Evolutionary conservation across 345 rosid genomes (phyloP).

Genomic region (Schrenkiella parvula): DNA sequence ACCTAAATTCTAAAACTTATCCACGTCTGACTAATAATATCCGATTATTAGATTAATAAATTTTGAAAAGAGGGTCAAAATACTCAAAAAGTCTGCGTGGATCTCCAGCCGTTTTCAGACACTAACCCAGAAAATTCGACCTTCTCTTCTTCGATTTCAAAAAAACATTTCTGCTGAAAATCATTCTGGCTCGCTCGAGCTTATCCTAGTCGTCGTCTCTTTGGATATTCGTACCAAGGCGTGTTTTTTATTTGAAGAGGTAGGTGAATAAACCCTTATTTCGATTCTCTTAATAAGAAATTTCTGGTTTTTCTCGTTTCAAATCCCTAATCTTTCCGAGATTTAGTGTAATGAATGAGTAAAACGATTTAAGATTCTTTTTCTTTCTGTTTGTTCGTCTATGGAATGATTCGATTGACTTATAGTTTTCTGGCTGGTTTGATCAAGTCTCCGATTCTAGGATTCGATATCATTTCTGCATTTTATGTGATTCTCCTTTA

Average conservation of each 20-base stretch:
- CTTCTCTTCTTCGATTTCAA: background rate
- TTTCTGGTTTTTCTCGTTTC: background rate
- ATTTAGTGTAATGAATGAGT: background rate
- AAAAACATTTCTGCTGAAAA: background rate
- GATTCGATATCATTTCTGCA: background rate
- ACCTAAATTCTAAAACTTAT: slow-evolving; percentile 19
- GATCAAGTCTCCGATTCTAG: slow-evolving; percentile 5
- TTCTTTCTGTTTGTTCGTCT: background rate
- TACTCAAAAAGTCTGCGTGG: slow-evolving; percentile 17
- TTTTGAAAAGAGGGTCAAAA: background rate
- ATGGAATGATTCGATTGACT: background rate
- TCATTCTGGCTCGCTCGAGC: background rate
- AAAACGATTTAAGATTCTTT: background rate
- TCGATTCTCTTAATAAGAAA: background rate
- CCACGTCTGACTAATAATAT: slow-evolving; percentile 17
- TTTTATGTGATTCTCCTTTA: background rate
- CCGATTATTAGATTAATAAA: background rate
- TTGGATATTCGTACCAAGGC: background rate
- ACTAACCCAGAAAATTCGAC: background rate
- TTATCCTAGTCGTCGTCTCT: background rate
- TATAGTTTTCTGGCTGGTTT: background rate
- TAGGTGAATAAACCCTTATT: background rate
- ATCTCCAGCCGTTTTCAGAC: slow-evolving; percentile 27
- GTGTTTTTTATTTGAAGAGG: background rate
- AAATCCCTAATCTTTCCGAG: background rate